Base-by-base conservation (phyloP, 768 basidiomycete genomes). In the Russula sp. region DNA sequence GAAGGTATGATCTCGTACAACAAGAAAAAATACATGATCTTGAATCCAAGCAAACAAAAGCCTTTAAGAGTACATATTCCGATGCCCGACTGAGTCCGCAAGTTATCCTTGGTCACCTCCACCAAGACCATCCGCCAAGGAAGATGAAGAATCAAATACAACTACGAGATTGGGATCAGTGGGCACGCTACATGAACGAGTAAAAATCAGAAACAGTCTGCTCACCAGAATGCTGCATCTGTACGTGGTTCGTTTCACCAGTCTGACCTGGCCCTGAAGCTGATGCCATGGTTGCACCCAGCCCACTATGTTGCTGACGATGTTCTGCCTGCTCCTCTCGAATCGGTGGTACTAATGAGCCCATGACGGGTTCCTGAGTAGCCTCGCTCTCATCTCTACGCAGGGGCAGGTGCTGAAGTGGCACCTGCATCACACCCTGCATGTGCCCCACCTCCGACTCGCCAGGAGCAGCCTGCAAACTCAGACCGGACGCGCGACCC, bases 401-500 rank as follows among this genome's bases (percentile, higher is more conserved):
- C 63, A 72, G 24, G 30, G 51, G 49, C 26, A 64, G 34, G 60
- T 56, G 64, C 49, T 50, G 59, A 51, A 62, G 34, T 28, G 59
- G 64, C 54, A 65, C 64, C 53, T 57, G 67, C 56, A 59, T 66
- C 36, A 57, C 57, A 48, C 56, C 60, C 57, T 62, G 69, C 64
- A 65, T 57, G 50, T 51, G 64, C 40, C 57, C 58, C 14, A 64
- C 62, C 40, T 59, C 63, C 48, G 62, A 66, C 14, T 57, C 61
- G 28, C 57, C 65, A 61, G 66, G 59, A 58, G 66, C 42, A 48
- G 58, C 38, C n/a, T 62, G 67, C 51, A 67, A 24, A 24, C 49
- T 52, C 49, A 61, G 54, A 7, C 62, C 68, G 3, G 61, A 60
- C 42, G 70, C 62, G 51, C 82, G 75, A 5, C 84, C 84, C 69